Percentiles rank a stretch among this genome's conserved stretches.
Evolutionary conservation across 2,329 filamentous ascomycete species (phyloP).

Genomic region (Pseudogymnoascus sp.): DNA sequence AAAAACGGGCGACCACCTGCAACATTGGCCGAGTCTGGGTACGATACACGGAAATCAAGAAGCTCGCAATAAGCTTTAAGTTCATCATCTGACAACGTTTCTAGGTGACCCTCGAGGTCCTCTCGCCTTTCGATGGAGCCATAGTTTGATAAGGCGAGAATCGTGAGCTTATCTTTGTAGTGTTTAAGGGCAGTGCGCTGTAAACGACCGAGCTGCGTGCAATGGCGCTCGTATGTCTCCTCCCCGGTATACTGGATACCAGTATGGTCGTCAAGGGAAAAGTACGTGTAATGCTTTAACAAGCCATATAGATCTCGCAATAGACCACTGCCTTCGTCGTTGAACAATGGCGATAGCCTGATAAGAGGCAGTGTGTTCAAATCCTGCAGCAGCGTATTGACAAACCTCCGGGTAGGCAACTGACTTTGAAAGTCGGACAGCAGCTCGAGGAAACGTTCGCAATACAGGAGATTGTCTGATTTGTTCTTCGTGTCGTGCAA

Average conservation of each 20-base stretch:
- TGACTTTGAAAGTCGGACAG: constrained; percentile 87
- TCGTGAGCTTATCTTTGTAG: constrained; percentile 84
- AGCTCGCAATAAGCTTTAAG: constrained; percentile 57
- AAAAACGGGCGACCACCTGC: constrained; percentile 54
- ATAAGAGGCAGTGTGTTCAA: constrained; percentile 74
- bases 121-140: constrained; percentile 72
- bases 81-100: constrained; percentile 65
- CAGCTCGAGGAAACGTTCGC: constrained; percentile 88
- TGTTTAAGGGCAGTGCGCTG: constrained; percentile 71
- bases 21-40: constrained; percentile 63
- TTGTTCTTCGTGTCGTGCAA: constrained; percentile 52
- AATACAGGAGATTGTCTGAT: constrained; percentile 65
- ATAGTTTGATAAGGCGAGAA: constrained; percentile 87
- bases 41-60: constrained; percentile 73
- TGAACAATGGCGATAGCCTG: constrained; percentile 68
- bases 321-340: constrained; percentile 63
- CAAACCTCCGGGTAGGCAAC: constrained; percentile 84
- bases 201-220: constrained; percentile 63
- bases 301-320: constrained; percentile 72
- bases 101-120: constrained; percentile 70
- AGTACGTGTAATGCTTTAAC: constrained; percentile 79
- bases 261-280: constrained; percentile 85
- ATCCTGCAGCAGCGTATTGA: constrained; percentile 80
- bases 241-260: constrained; percentile 64
- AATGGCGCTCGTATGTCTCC: constrained; percentile 74